Evolutionary conservation across 108 stramenopile species (phyloP).

Genomic region (Skeletonema grethae): DNA sequence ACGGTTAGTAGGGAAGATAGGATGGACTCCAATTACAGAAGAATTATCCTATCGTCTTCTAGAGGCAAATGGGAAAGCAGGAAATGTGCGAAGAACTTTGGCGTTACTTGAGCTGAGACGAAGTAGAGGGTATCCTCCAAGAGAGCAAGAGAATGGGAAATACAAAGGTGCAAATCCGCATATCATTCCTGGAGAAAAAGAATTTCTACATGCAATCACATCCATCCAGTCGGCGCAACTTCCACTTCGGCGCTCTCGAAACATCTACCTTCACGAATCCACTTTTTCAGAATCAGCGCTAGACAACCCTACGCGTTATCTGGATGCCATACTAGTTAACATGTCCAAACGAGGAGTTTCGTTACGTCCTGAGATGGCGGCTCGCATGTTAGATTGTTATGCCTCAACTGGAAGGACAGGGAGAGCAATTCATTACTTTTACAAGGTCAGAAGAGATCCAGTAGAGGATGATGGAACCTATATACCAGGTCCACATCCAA

Average conservation of each 20-base stretch:
- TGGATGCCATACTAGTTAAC: constrained; percentile 85
- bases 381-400: constrained; percentile 74
- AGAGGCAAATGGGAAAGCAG: constrained; percentile 85
- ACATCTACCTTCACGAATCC: constrained; percentile 65
- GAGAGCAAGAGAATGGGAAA: constrained; percentile 22
- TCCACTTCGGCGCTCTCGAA: constrained; percentile 62
- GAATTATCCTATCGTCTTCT: constrained; percentile 69
- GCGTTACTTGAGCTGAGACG: constrained; percentile 64
- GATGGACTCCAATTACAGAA: constrained; percentile 71
- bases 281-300: constrained; percentile 63
- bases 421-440: constrained; percentile 79
- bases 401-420: constrained; percentile 70
- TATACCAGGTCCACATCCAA: constrained; percentile 49
- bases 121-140: constrained; percentile 56
- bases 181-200: constrained; percentile 35
- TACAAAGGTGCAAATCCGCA: constrained; percentile 11
- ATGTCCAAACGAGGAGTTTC: constrained; percentile 77
- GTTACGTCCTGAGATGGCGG: constrained; percentile 62
- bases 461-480: constrained; percentile 49
- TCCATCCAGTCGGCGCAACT: constrained; percentile 71
- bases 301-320: constrained; percentile 86
- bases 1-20: constrained; percentile 63
- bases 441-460: constrained; percentile 59
- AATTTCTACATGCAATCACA: constrained; percentile 66
- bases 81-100: constrained; percentile 76